Base-by-base conservation (phyloP, 768 basidiomycete genomes). In the Pleurotus citrinopileatus region DNA sequence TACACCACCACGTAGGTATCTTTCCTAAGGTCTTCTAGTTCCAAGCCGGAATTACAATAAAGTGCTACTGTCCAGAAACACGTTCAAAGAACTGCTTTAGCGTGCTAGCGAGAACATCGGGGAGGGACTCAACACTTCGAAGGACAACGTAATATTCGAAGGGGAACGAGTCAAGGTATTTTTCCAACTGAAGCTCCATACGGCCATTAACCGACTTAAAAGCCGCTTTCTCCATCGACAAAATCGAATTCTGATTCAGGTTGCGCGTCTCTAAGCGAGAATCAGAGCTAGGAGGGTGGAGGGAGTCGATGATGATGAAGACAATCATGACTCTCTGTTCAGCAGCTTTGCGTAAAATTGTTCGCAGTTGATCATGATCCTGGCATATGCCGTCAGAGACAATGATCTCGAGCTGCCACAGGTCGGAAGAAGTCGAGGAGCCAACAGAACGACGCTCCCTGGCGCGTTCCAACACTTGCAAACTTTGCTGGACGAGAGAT, bases 371-470 rank as follows among this genome's bases (percentile, higher is more conserved):
- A 37, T 94, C 90, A 68, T 98, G 95, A 64, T 97, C 91, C 67
- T 98, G 94, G 65, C 95, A 98, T 60, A 98, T 89, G n/a, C 97
- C 97, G 63, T 99, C 97, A 13, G 94, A 98, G 57, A 99, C 93
- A 77, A 99, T 97, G 72, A 98, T 91, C 68, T 98, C 83, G 52
- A 99, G 79, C 66, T 99, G 97, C 97, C 97, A 98, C 20, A 99
- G 75, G 58, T 98, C 94, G 15, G 82, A 80, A 4, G 87, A 80
- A 3, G 84, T 79, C 2, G 83, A 75, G 15, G 86, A 87, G 38
- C 76, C 75, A 68, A 77, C 75, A 38, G 77, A 67, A 40, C 82
- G 81, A 20, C 78, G 76, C 61, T 91, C 86, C 56, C 94, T 72
- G 17, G 94, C 91, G n/a, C 76, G 76, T 64, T 89, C 85, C 20